Evolutionary conservation across 2,329 filamentous ascomycete genomes (phyloP), one percentile per base, ranked within the genome.

Genomic region (Cordyceps tenuipes): DNA sequence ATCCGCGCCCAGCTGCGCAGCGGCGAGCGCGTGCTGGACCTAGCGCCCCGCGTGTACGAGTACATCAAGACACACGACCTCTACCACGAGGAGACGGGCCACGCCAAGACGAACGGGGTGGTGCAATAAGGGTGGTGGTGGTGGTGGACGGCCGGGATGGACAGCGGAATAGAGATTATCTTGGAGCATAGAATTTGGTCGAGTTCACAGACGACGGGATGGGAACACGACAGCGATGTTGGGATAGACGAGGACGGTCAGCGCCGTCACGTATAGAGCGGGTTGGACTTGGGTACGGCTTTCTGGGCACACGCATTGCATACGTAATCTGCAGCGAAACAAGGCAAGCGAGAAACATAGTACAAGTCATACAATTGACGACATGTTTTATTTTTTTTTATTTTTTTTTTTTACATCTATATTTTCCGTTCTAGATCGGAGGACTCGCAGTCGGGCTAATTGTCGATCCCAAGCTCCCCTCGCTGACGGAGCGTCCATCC

Each of bases 11-110:
- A 93, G 73, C 72, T 91, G 55, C 82, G 85, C 65, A 82, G 86
- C 68, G 85, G 89, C 63, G 88, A 92, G 83, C 90, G 87, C 65
- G 87, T 92, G 50, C 82, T 87, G 63, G 91, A 91, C 69, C 67
- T 82, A 44, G 88, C 89, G 0, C 81, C 84, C 41, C 82, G 84
- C 1, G 88, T 91, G 47, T 87, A 89, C 57, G 76, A 86, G 61
- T 89, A 89, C 68, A 88, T 89, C 64, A 79, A 85, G 61, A 75
- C 85, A 62, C 79, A 88, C 64, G 76, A 77, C 47, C 73, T 89
- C 9, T 89, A 88, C 67, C 73, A 78, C 23, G 57, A 60, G 17
- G 57, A 54, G 6, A 54, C 43, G n/a, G 50, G 50, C 6, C 43
- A 60, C 15, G 57, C 57, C 50, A 53, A 53, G 44, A 34, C 57